Percentiles rank a stretch among this genome's conserved stretches.
Evolutionary conservation across 164 flowering plant species (phyloP).

Genomic region (Litsea cubeba): DNA sequence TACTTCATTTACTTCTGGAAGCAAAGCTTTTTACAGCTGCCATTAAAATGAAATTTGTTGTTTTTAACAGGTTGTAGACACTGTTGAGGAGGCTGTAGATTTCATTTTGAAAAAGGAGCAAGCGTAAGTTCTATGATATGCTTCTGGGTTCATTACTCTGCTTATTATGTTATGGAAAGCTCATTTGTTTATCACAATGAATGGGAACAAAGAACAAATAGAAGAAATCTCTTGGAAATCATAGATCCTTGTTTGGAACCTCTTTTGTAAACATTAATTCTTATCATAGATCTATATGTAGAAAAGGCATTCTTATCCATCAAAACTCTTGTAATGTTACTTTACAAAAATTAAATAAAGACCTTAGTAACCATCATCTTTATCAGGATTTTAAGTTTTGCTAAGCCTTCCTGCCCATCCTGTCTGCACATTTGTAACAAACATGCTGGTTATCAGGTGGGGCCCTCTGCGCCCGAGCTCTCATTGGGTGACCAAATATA

Average conservation of each 20-base stretch:
- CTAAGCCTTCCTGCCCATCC: no score
- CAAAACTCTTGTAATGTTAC: no score
- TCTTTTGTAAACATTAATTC: no score
- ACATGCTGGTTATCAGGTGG: no score
- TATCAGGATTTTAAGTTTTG: no score
- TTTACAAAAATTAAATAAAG: no score
- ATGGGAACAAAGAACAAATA: background rate
- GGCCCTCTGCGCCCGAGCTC: no score
- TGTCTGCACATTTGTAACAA: no score
- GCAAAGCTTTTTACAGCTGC: background rate
- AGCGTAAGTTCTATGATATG: background rate
- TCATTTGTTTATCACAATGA: background rate
- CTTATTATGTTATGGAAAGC: background rate
- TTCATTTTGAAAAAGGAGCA: conserved; percentile 53
- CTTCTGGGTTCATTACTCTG: background rate
- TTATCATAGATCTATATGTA: no score
- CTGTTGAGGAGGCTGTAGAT: conserved; percentile 86
- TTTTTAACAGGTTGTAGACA: conserved; percentile 78
- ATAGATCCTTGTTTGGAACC: background rate
- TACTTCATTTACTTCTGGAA: background rate
- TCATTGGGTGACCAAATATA: no score
- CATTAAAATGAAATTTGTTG: background rate
- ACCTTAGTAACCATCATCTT: no score
- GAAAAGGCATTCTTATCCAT: no score
- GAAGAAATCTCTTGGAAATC: background rate